Percentiles rank a stretch among this genome's conserved stretches.
These are phyloP conservation scores for Metarhizium guizhouense DNA, from an alignment of 2,329 filamentous ascomycete genomes.

Conservation along the genomic window DNA sequence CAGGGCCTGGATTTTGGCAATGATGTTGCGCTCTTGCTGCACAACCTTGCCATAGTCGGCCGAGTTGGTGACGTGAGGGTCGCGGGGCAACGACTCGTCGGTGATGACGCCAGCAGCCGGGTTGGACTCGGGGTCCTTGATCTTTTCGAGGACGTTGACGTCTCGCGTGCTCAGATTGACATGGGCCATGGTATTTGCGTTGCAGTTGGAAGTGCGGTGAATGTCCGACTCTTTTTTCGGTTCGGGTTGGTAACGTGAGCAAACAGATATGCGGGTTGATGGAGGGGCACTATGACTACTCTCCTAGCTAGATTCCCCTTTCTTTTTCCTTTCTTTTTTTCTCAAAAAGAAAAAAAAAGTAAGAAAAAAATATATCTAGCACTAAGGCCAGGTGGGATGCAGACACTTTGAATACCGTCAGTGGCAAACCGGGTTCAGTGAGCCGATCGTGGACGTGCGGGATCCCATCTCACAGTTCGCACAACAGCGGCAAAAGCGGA, in stretches of 20 bases:
- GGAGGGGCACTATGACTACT: too few relatives aligned
- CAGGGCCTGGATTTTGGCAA: conserved; percentile 43
- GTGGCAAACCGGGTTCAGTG: neutral
- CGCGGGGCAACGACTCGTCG: conserved; percentile 44
- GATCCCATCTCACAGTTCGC: neutral
- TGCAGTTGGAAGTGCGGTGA: neutral
- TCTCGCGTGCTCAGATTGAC: conserved; percentile 47
- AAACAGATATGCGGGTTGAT: too few relatives aligned
- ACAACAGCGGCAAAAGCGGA: neutral
- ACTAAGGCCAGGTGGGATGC: neutral
- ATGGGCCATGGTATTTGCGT: conserved; percentile 29
- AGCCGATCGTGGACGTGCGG: neutral
- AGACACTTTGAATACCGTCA: too few relatives aligned
- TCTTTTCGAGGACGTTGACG: conserved; percentile 54
- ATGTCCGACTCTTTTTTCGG: neutral
- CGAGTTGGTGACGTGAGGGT: conserved; percentile 46
- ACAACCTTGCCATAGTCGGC: conserved; percentile 42
- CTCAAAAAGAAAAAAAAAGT: too few relatives aligned
- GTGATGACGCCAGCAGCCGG: conserved; percentile 45
- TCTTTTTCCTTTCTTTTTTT: too few relatives aligned
- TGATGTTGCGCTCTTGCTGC: conserved; percentile 42
- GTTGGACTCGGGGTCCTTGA: conserved; percentile 57
- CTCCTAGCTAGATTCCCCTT: too few relatives aligned
- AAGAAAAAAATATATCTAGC: too few relatives aligned
- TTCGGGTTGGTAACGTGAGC: too few relatives aligned